These are phyloP conservation scores for Psilocybe tampanensis DNA, from an alignment of 768 basidiomycete genomes.

Conservation along the genomic window DNA sequence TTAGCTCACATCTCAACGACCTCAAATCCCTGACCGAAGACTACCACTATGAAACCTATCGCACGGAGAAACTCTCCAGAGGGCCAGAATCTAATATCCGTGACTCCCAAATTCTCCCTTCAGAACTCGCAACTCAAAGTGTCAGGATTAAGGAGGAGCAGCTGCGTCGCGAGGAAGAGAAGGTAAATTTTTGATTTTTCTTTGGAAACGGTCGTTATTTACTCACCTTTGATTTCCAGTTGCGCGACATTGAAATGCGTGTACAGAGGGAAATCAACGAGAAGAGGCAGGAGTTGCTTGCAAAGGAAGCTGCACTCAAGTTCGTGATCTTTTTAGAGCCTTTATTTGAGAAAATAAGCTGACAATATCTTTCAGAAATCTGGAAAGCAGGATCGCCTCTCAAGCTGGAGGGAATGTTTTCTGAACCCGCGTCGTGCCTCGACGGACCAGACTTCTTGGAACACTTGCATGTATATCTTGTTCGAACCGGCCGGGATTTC, in stretches of 20 bases:
- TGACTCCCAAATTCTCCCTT: constrained; percentile 78
- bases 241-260: constrained; percentile 85
- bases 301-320: constrained; percentile 84
- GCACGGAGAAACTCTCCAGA: constrained; percentile 85
- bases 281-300: constrained; percentile 82
- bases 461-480: background rate
- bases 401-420: constrained; percentile 24
- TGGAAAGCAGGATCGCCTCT: constrained; percentile 31
- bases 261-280: constrained; percentile 88
- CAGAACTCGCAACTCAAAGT: constrained; percentile 84
- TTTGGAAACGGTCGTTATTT: background rate
- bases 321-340: constrained; percentile 26
- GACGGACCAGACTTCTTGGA: background rate
- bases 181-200: constrained; percentile 38
- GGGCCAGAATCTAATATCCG: constrained; percentile 62
- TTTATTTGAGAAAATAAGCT: background rate
- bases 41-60: constrained; percentile 84
- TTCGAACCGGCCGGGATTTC: background rate
- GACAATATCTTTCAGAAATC: constrained; percentile 21
- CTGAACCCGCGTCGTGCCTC: background rate
- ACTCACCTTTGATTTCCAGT: constrained; percentile 32
- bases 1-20: constrained; percentile 80
- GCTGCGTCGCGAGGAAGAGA: constrained; percentile 85
- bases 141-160: constrained; percentile 91
- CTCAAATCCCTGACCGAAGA: constrained; percentile 85